Evolutionary conservation across 1,284 basidiomycete species (phyloP).

Genomic region (Apiotrichum mycotoxinovorans): DNA sequence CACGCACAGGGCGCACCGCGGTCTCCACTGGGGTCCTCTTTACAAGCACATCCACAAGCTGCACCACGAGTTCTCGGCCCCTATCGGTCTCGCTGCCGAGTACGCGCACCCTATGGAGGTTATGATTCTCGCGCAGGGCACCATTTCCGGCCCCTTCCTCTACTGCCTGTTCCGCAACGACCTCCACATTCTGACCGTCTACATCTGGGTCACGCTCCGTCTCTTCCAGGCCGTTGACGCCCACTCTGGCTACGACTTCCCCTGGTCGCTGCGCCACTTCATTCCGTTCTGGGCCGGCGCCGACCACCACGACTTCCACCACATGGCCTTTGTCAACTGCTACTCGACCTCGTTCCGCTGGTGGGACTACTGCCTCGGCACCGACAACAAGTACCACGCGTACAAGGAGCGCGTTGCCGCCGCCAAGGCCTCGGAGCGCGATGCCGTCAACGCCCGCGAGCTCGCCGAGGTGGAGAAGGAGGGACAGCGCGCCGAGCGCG

Average conservation of each 20-base stretch:
- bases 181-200: constrained; percentile 78
- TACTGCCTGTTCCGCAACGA: constrained; percentile 60
- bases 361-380: constrained; percentile 82
- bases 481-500: constrained; percentile 68
- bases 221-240: constrained; percentile 97
- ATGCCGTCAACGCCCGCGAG: constrained; percentile 52
- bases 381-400: constrained; percentile 73
- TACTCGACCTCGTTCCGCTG: constrained; percentile 88
- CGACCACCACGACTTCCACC: constrained; percentile 96
- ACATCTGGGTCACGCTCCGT: constrained; percentile 84
- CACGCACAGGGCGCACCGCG: constrained; percentile 67
- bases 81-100: constrained; percentile 95
- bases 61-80: constrained; percentile 95
- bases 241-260: constrained; percentile 97
- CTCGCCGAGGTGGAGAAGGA: constrained; percentile 61
- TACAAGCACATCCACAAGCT: constrained; percentile 99
- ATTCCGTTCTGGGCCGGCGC: constrained; percentile 98
- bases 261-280: constrained; percentile 93
- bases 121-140: constrained; percentile 79
- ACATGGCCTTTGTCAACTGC: constrained; percentile 58
- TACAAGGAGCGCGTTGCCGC: constrained; percentile 63
- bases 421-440: constrained; percentile 55
- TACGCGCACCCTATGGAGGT: constrained; percentile 95
- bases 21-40: constrained; percentile 80
- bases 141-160: constrained; percentile 79